phyloP scores from a whole-genome alignment of 371 early-diverging fungal genomes.

The Syncephalis fuscata region DNA sequence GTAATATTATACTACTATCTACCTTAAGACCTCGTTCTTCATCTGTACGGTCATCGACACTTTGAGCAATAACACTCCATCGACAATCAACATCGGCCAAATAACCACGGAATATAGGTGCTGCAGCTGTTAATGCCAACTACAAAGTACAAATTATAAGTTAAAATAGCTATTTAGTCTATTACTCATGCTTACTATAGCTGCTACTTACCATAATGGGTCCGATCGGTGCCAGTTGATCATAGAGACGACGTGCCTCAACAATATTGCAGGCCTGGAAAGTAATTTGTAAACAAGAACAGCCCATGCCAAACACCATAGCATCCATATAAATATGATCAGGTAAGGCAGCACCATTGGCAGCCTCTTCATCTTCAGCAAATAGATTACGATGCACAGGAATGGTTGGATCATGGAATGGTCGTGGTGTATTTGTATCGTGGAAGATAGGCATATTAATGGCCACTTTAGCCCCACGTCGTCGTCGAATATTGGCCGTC shows the following conservation, averaged over 20 bases:
- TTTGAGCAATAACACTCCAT: constrained; percentile 92
- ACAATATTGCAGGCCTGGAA: constrained; percentile 94
- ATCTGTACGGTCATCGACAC: constrained; percentile 91
- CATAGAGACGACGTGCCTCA: constrained; percentile 89
- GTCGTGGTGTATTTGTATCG: constrained; percentile 71
- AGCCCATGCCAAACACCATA: constrained; percentile 99
- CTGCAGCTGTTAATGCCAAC: constrained; percentile 87
- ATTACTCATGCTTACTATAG: not conserved
- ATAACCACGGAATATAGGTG: constrained; percentile 90
- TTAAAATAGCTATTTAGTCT: not conserved
- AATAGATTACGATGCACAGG: constrained; percentile 38
- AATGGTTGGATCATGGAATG: constrained; percentile 79
- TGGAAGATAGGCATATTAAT: constrained; percentile 76
- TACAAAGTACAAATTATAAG: constrained; percentile 6
- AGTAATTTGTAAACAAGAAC: constrained; percentile 97
- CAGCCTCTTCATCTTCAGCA: constrained; percentile 41
- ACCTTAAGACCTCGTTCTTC: constrained; percentile 84
- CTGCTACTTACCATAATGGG: constrained; percentile 62
- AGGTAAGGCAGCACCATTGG: constrained; percentile 56
- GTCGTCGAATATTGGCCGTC: constrained; percentile 83
- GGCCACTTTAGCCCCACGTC: constrained; percentile 84
- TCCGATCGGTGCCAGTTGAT: constrained; percentile 84
- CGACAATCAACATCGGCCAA: constrained; percentile 94
- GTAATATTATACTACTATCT: constrained; percentile 8
- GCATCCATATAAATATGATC: constrained; percentile 97